Evolutionary conservation across 768 basidiomycete species (phyloP), one percentile per base, ranked within the genome.

Genomic region (Leccinum uliginosum): DNA sequence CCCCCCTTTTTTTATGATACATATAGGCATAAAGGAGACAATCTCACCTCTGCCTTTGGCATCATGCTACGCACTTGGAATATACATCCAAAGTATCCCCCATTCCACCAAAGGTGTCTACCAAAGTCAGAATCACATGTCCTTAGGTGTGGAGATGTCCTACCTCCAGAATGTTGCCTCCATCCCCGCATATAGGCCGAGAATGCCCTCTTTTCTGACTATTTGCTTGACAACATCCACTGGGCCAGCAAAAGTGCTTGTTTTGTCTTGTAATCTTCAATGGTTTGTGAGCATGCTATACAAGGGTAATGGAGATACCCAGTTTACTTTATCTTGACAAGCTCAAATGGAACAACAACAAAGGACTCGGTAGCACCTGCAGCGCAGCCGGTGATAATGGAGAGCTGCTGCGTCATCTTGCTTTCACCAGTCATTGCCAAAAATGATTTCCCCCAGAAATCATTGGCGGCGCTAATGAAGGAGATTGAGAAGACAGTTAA

Each of bases 101-200:
- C 96, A 66, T 98, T 92, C 91, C 90, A 95, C 81, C 84, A 87
- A 29, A 92, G 64, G 64, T 94, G 91, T 65, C 89, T 91, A 48
- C 44, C 40, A 46, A 38, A 51, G 17, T 64, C 29, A 55, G n/a
- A 45, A 19, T 27, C 30, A 1, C 17, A 49, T 27, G 14, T 19
- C 34, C 44, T 27, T 3, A 15, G 19, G 21, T n/a, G 14, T n/a
- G 43, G 17, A 19, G 23, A 35, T 23, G 14, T 24, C 19, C 43
- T 17, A 91, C 91, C 95, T 83, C 96, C 96, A 98, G 76, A 98
- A 96, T 2, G 96, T 98, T 12, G 93, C 83, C 70, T 98, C 97
- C 89, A 98, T 95, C 34, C 97, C 95, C 23, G 84, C 84, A 67
- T 98, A 98, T 24, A 98, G 74, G 19, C 93, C 95, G 0, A 98